phyloP scores from a whole-genome alignment of 164 flowering plant genomes.

The Stephania cephalantha region DNA sequence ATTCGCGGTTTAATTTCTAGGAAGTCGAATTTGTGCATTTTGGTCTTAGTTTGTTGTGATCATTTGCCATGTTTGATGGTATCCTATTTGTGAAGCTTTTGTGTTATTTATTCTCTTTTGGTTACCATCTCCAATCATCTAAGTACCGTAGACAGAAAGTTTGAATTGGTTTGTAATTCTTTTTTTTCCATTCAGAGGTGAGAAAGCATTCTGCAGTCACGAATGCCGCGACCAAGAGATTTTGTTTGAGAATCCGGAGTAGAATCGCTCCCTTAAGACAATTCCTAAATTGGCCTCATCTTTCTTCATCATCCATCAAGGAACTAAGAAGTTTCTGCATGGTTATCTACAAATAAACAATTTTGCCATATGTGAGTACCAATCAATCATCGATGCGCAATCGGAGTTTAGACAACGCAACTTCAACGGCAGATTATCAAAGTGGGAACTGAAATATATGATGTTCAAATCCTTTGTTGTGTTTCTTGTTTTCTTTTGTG shows the following conservation, averaged over 20 bases:
- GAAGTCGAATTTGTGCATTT: not conserved
- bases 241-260: constrained; percentile 34
- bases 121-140: not conserved
- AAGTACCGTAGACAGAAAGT: not conserved
- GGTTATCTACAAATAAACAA: constrained; percentile 1
- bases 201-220: constrained; percentile 85
- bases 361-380: constrained; percentile 1
- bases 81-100: not conserved
- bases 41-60: no score
- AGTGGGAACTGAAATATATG: constrained; percentile 10
- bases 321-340: not conserved
- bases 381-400: not conserved
- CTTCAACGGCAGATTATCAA: constrained; percentile 1
- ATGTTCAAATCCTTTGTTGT: not conserved
- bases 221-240: constrained; percentile 77
- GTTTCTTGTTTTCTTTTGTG: not conserved
- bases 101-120: not conserved
- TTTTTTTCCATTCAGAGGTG: constrained; percentile 45
- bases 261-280: constrained; percentile 17
- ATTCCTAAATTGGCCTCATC: constrained; percentile 15
- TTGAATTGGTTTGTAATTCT: not conserved
- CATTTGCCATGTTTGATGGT: not conserved
- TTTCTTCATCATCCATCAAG: not conserved
- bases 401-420: not conserved
- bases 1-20: not conserved